Base-by-base conservation (phyloP, 1,139 yeast species). In the Pichia sp. region DNA sequence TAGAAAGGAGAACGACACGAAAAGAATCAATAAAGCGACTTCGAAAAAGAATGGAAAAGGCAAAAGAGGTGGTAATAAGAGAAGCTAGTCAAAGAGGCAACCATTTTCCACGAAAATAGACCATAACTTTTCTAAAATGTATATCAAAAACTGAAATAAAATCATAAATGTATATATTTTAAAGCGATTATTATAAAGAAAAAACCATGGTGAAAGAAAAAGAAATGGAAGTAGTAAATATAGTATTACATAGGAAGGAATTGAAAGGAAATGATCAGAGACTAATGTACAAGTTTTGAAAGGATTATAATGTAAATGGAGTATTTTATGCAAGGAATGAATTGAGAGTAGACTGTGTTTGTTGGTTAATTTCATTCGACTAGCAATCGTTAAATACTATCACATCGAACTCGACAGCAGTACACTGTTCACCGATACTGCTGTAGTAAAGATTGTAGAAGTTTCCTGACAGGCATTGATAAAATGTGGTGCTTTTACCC, bases 391-490 rank as follows among this genome's bases (percentile, higher is more conserved):
- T 38, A 64, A 84, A 80, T 67, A 83, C 83, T 64, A 85, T 80
- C 64, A 83, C 74, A 61, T 77, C 76, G 65, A 86, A 77, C 69
- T 84, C 76, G 61, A 86, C 88, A 49, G 81, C 75, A 54, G 72
- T 63, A 77, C 93, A 86, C 72, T 85, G 91, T 49, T 71, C 74
- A 62, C 85, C 91, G 58, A 83, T 73, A 64, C 77, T 73, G 73
- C 83, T 75, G 69, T 85, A 90, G 73, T 86, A 86, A 71, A 86
- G 77, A 80, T 86, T 86, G 84, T 83, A 85, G 81, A 86, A 86
- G 65, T 78, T 77, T 64, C 93, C 93, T 44, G 90, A 84, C 62
- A 77, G 71, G 77, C 93, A 86, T 76, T 85, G 89, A 79, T 78
- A 86, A 81, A 86, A 86, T 59, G 75, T 73, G 58, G 80, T 78